Evolutionary conservation across 2,329 filamentous ascomycete species (phyloP), one percentile per base, ranked within the genome.

Genomic region (Clonostachys solani): DNA sequence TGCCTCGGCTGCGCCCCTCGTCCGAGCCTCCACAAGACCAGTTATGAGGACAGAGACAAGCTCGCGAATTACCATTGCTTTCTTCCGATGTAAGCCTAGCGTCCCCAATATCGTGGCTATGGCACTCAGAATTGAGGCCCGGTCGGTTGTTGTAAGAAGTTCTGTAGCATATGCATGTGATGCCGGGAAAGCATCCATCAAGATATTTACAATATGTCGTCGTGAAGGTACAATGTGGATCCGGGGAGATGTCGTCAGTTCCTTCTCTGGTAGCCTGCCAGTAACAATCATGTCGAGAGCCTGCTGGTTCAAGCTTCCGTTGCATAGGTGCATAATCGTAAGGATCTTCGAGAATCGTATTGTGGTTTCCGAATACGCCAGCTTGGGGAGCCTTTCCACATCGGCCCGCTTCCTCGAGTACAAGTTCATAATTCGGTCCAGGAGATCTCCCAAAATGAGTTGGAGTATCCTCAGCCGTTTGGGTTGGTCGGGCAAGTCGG

Each of bases 1-100:
- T 59, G 94, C 89, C 61, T 97, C 94, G n/a, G 94, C 92, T 38
- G 94, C 94, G 33, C 92, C 92, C 43, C 92, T 80, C 42, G 95
- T 96, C 37, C 94, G 81, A 15, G 94, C 94, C 65, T 96, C 90
- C 5, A 96, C 86, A 9, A 99, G 75, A 4, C 89, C 91, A 34
- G 85, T 86, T 45, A 95, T 89, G 38, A 97, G 75, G 15, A 91
- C 84, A 5, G 84, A 86, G 9, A 99, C 78, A 44, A 97, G 77
- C 59, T 96, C 91, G 56, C 89, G 85, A 57, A 96, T 78, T 1
- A 96, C 83, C 69, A 97, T 87, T 5, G 89, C 91, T 65, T 95
- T 95, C 68, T 96, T 97, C 48, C 94, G 81, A 49, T 91, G 83
- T 50, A 92, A 80, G 2, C 89, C 89, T 8, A 99, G 68, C 6